Evolutionary conservation across 306 rosid species (phyloP).

Genomic region (Glycine latifolia): DNA sequence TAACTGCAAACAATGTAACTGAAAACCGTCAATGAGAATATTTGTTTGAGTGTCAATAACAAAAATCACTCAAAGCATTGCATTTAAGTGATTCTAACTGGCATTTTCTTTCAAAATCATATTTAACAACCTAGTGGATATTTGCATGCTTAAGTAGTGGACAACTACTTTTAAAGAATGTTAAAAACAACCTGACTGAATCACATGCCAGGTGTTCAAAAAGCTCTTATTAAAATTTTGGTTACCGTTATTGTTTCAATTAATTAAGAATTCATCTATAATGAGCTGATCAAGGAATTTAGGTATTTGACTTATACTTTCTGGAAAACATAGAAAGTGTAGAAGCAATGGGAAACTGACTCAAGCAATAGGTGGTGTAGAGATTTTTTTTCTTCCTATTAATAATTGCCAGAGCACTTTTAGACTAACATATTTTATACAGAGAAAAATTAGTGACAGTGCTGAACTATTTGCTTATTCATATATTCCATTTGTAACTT

Average conservation of each 20-base stretch:
- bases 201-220: slow-evolving; percentile 23
- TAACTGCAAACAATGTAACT: slow-evolving; percentile 21
- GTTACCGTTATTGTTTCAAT: background rate
- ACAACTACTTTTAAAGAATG: too few relatives aligned
- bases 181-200: background rate
- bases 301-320: slow-evolving; percentile 12
- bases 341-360: slow-evolving; percentile 25
- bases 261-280: background rate
- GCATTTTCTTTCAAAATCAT: slow-evolving; percentile 30
- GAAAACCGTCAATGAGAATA: background rate
- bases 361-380: background rate
- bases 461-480: slow-evolving; percentile 20
- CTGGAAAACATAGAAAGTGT: slow-evolving; percentile 8
- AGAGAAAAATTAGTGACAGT: background rate
- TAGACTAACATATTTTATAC: background rate
- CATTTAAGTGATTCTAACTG: slow-evolving; percentile 3
- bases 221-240: background rate
- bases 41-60: background rate
- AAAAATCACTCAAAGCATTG: background rate
- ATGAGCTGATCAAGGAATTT: slow-evolving; percentile 1
- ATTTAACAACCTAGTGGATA: background rate
- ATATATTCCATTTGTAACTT: slow-evolving; percentile 1
- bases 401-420: slow-evolving; percentile 15
- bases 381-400: slow-evolving; percentile 6
- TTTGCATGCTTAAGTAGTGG: too few relatives aligned